phyloP scores from a whole-genome alignment of 2,329 filamentous ascomycete genomes.

The Pseudogymnoascus pannorum region DNA sequence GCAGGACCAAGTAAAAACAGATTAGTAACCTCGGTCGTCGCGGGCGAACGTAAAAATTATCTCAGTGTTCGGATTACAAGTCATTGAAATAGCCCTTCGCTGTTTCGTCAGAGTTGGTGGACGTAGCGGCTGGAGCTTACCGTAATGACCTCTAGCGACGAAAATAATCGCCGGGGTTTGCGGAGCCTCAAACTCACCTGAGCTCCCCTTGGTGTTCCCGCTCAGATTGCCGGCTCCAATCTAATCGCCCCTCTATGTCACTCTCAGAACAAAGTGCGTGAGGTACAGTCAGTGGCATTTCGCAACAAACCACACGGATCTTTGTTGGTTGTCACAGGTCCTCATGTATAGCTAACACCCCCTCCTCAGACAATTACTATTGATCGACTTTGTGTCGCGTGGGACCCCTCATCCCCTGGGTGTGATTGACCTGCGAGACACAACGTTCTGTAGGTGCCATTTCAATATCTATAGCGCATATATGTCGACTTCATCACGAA shows the following conservation, averaged over 20 bases:
- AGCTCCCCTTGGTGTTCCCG: neutral
- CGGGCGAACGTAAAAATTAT: neutral
- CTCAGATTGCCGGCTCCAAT: conserved; percentile 1
- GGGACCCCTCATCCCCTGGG: neutral
- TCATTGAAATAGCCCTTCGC: conserved; percentile 8
- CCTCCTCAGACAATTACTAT: neutral
- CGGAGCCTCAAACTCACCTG: conserved; percentile 5
- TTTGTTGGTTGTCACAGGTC: conserved; percentile 4
- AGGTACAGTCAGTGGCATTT: neutral
- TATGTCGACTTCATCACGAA: neutral
- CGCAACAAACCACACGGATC: neutral
- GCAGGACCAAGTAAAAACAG: conserved; percentile 1
- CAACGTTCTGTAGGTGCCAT: neutral
- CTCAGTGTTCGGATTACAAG: neutral
- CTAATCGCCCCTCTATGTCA: conserved; percentile 4
- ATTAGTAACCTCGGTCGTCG: neutral
- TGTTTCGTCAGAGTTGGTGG: conserved; percentile 7
- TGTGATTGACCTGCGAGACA: conserved; percentile 1
- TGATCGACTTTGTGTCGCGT: neutral
- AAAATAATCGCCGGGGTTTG: conserved; percentile 7
- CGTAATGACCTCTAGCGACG: conserved; percentile 8
- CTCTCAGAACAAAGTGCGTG: neutral
- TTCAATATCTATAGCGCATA: conserved; percentile 2
- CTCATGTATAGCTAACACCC: conserved; percentile 4
- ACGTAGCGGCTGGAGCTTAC: conserved; percentile 8